Percentiles rank a stretch among this genome's conserved stretches.
phyloP scores from a whole-genome alignment of 2,329 filamentous ascomycete genomes.

The Lojkania enalia region DNA sequence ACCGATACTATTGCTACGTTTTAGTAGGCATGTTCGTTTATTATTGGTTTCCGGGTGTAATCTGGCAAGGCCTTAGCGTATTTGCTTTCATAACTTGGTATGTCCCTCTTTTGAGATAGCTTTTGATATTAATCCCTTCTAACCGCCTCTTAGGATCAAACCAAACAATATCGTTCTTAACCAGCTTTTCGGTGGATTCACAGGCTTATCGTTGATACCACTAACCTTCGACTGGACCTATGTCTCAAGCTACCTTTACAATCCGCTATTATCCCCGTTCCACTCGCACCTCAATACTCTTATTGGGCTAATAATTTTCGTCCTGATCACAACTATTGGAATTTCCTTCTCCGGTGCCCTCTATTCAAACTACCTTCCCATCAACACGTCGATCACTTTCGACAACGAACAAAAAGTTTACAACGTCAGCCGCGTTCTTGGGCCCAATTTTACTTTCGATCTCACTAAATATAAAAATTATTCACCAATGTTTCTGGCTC shows the following conservation, averaged over 20 bases:
- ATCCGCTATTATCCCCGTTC: conserved; percentile 37
- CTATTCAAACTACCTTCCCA: conserved; percentile 42
- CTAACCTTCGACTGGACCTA: conserved; percentile 76
- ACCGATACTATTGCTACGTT: conserved; percentile 64
- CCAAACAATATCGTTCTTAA: conserved; percentile 71
- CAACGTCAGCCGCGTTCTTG: conserved; percentile 39
- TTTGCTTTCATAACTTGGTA: conserved; percentile 72
- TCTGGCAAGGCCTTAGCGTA: conserved; percentile 69
- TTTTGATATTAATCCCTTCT: neutral
- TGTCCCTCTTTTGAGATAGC: neutral
- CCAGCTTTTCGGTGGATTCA: conserved; percentile 71
- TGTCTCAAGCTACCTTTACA: conserved; percentile 32
- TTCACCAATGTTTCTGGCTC: conserved; percentile 43
- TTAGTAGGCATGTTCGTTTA: conserved; percentile 58
- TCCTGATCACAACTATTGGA: conserved; percentile 37
- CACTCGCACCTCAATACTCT: conserved; percentile 38
- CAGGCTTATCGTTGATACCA: conserved; percentile 68
- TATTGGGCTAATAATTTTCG: conserved; percentile 36
- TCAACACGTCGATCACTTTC: conserved; percentile 38
- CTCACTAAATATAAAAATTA: conserved; percentile 37
- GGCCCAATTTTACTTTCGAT: conserved; percentile 36
- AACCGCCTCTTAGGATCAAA: conserved; percentile 50
- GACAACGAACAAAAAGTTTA: conserved; percentile 42
- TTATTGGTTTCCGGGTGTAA: conserved; percentile 58
- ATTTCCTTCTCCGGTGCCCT: conserved; percentile 37